Base-by-base conservation (phyloP, 225 moss, liverwort and hornwort species). In the Pseudoscleropodium purum region DNA sequence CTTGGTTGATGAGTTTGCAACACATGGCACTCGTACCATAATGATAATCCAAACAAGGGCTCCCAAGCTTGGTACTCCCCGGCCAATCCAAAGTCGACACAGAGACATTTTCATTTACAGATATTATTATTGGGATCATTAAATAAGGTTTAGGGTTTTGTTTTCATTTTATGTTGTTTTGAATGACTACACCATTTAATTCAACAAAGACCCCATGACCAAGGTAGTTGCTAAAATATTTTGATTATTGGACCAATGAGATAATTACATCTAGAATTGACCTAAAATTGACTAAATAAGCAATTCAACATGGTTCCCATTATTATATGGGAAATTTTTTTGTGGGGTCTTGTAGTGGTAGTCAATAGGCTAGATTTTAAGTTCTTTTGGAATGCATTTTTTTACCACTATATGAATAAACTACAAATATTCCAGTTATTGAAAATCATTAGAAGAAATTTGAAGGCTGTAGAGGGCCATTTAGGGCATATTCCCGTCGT, bases 271-370 rank as follows among this genome's bases (percentile, higher is more conserved):
- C 10, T 37, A 37, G 6, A 67, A 67, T 37, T 6, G 6, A 67
- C 5, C 17, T 66, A 34, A 18, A 66, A 66, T 20, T 6, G 6
- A 37, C 3, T 0, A 0, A 66, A 21, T 68, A 37, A 37, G 6
- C 21, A 68, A 68, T n/a, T 68, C 0, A n/a, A 4, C 0, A n/a
- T 23, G n/a, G 4, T 23, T 69, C 0, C 0, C 4, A 23, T 69
- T n/a, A 24, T 13, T 13, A 23, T 13, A n/a, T 13, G n/a, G 12
- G 6, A 66, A 9, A 11, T 1, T 1, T 36, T 67, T n/a, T 37
- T 21, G 7, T 37, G 4, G 37, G 68, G 0, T n/a, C 13, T 23
- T 23, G 1, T 69, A 47, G 47, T n/a, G 4, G 3, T 21, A 13
- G n/a, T 69, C n/a, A 4, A 69, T 11, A 68, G 11, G 4, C 14